Conservation (phyloP, 805 yeast species). For the Ogataea parapolymorpha region DNA sequence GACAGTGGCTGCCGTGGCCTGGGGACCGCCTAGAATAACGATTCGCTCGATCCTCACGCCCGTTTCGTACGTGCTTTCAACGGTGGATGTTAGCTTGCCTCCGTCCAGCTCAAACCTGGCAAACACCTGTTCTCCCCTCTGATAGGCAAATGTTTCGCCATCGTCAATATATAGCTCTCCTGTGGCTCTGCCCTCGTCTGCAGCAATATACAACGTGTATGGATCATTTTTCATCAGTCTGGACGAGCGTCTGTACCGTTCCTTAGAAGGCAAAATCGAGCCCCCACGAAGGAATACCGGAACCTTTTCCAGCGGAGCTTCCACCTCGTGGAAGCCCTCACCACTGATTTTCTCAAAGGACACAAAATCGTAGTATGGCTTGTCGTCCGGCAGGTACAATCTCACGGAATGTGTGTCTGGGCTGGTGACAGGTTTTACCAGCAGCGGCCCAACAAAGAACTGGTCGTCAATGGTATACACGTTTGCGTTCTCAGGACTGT, state of each 20-base stretch:
- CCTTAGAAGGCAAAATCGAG: slow-evolving; percentile 60
- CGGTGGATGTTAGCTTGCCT: slow-evolving; percentile 30
- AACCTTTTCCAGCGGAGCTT: slow-evolving; percentile 53
- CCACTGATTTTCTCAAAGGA: slow-evolving; percentile 34
- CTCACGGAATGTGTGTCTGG: slow-evolving; percentile 41
- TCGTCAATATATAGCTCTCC: slow-evolving; percentile 73
- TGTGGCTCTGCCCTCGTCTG: slow-evolving; percentile 47
- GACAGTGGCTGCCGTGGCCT: slow-evolving; percentile 27
- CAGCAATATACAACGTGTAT: slow-evolving; percentile 66
- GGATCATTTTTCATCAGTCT: slow-evolving; percentile 77
- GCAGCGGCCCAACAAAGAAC: slow-evolving; percentile 68
- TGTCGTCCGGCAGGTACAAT: slow-evolving; percentile 53
- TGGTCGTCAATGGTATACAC: slow-evolving; percentile 72
- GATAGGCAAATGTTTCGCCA: slow-evolving; percentile 65
- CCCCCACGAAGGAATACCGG: slow-evolving; percentile 85
- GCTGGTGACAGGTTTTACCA: slow-evolving; percentile 77
- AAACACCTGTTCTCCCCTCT: slow-evolving; percentile 49
- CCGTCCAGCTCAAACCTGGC: slow-evolving; percentile 40
- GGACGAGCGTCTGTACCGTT: slow-evolving; percentile 76
- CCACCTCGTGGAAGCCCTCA: slow-evolving; percentile 37
- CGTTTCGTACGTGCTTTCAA: slow-evolving; percentile 28
- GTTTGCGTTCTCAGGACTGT: slow-evolving; percentile 42
- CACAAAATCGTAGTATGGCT: slow-evolving; percentile 53
- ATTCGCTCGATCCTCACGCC: slow-evolving; percentile 52
- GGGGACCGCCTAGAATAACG: slow-evolving; percentile 40